phyloP scores from a whole-genome alignment of 768 basidiomycete genomes.

The Arthromyces matolae region DNA sequence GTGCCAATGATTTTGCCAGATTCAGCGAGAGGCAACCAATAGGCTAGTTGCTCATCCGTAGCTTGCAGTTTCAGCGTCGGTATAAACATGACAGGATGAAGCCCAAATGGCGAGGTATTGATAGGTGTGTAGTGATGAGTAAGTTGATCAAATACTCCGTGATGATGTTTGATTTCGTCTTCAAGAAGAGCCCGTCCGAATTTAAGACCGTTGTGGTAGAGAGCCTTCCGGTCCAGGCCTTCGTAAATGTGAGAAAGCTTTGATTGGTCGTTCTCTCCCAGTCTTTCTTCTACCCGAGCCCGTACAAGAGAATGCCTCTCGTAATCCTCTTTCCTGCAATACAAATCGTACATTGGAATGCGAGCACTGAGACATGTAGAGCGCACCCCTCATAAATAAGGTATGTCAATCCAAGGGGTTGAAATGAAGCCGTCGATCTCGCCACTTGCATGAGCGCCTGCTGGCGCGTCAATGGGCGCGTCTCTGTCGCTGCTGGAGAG shows the following conservation, averaged over 20 bases:
- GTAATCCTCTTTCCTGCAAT: conserved; percentile 8
- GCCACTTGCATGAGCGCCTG: conserved; percentile 14
- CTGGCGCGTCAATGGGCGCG: conserved; percentile 6
- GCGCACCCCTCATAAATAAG: conserved; percentile 17
- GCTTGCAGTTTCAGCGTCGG: conserved; percentile 20
- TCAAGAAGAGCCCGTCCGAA: conserved; percentile 18
- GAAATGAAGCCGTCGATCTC: conserved; percentile 9
- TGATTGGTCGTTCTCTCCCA: conserved; percentile 10
- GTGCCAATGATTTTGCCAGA: conserved; percentile 20
- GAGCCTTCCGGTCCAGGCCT: conserved; percentile 16
- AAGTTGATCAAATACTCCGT: conserved; percentile 1
- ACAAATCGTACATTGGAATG: no score
- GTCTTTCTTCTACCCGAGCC: conserved; percentile 13
- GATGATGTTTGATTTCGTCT: conserved; percentile 15
- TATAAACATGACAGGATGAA: conserved; percentile 22
- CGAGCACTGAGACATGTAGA: background rate
- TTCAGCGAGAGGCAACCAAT: conserved; percentile 22
- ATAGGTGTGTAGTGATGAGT: background rate
- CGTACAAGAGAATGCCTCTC: conserved; percentile 6
- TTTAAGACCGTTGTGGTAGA: conserved; percentile 22
- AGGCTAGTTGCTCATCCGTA: conserved; percentile 22
- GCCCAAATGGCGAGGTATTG: conserved; percentile 18
- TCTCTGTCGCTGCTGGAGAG: no score
- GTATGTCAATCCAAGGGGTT: conserved; percentile 14
- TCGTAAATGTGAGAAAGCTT: conserved; percentile 15